A percentile compares a stretch with the other conserved stretches of the same genome.
Conservation (phyloP, 805 yeast genomes). For the Hanseniaspora lindneri region DNA sequence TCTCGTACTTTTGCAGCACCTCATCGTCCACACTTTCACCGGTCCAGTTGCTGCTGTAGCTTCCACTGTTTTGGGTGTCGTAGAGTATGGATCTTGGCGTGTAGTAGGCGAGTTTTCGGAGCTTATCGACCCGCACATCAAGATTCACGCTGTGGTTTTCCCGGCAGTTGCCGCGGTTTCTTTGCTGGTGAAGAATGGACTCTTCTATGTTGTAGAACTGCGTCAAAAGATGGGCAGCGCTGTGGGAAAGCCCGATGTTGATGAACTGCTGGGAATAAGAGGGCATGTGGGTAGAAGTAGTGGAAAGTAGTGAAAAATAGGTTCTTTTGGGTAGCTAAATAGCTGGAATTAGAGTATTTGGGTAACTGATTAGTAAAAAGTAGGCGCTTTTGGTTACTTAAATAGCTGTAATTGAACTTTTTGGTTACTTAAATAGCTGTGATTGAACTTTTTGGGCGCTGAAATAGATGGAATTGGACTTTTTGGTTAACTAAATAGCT, state of each 20-base stretch:
- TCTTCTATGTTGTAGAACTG: conserved; percentile 79
- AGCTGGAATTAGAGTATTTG: too few relatives aligned
- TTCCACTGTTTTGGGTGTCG: conserved; percentile 59
- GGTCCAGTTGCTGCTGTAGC: conserved; percentile 14
- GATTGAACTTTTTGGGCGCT: too few relatives aligned
- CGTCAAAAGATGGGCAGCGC: conserved; percentile 61
- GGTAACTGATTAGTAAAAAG: too few relatives aligned
- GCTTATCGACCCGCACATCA: conserved; percentile 29
- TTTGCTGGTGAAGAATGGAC: conserved; percentile 40
- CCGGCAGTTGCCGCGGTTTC: conserved; percentile 19
- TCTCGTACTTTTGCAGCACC: conserved; percentile 18
- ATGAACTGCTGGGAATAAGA: conserved; percentile 41
- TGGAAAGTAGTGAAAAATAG: not conserved
- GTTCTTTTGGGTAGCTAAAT: not conserved
- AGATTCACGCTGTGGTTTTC: conserved; percentile 39
- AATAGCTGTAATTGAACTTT: too few relatives aligned
- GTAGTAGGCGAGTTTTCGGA: conserved; percentile 43
- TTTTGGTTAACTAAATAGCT: too few relatives aligned
- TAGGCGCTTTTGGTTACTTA: too few relatives aligned
- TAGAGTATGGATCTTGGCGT: conserved; percentile 75
- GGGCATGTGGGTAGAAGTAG: not conserved
- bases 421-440: too few relatives aligned
- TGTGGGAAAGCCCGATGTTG: conserved; percentile 60
- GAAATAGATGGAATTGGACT: too few relatives aligned
- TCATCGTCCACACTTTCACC: conserved; percentile 14